phyloP scores from a whole-genome alignment of 2,329 filamentous ascomycete species.

The Ceratocystis destructans region DNA sequence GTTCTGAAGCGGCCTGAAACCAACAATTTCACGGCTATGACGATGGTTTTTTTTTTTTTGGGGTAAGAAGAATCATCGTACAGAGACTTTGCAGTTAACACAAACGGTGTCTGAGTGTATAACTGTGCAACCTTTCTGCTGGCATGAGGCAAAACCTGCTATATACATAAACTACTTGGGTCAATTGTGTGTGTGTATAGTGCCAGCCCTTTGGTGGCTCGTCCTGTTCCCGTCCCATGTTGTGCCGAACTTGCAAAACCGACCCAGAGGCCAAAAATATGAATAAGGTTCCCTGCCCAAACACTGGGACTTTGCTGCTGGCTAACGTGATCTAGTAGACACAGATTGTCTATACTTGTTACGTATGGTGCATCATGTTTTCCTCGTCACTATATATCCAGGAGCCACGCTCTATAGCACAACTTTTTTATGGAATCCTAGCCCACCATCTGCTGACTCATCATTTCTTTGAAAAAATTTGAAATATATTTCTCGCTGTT shows the following conservation, averaged over 20 bases:
- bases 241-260: not conserved
- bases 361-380: not conserved
- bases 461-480: not conserved
- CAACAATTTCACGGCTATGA: not conserved
- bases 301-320: not conserved
- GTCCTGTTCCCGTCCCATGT: not conserved
- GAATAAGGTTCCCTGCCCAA: not conserved
- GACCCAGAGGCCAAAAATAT: not conserved
- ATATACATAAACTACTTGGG: not conserved
- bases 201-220: not conserved
- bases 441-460: constrained; percentile 13
- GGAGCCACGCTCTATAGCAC: not conserved
- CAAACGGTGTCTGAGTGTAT: not conserved
- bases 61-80: not conserved
- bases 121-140: not conserved
- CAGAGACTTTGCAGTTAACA: not conserved
- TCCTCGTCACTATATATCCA: not conserved
- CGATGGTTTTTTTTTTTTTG: not conserved
- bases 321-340: not conserved
- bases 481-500: constrained; percentile 11
- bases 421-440: not conserved
- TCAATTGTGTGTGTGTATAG: not conserved
- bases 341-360: not conserved
- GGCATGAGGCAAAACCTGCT: not conserved
- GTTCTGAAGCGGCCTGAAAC: too few species aligned